phyloP scores from a whole-genome alignment of 352 stramenopile species.

The Pythium chondricola region DNA sequence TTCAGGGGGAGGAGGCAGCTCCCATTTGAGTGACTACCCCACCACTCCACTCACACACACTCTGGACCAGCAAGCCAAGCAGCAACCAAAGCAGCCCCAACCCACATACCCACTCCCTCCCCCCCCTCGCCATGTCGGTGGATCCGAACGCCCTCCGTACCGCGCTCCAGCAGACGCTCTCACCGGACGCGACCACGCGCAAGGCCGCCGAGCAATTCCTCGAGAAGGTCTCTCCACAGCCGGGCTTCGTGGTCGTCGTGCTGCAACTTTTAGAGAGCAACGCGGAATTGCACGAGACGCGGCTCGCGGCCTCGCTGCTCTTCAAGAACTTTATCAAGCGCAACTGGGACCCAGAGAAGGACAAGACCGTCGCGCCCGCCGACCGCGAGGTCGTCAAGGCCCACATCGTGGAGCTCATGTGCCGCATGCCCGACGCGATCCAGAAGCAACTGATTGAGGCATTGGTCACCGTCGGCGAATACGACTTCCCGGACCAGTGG shows the following conservation, averaged over 20 bases:
- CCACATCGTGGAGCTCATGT: conserved; percentile 99
- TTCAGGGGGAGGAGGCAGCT: too few relatives aligned
- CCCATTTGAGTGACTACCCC: conserved; percentile 15
- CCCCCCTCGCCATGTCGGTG: conserved; percentile 32
- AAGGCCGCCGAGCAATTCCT: conserved; percentile 70
- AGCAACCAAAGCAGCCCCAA: background rate
- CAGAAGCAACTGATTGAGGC: conserved; percentile 95
- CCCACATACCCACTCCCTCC: too few relatives aligned
- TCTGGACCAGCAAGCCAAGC: background rate
- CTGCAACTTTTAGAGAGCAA: conserved; percentile 69
- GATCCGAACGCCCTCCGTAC: conserved; percentile 65
- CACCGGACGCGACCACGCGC: conserved; percentile 57
- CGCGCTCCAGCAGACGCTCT: conserved; percentile 76
- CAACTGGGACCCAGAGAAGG: conserved; percentile 91
- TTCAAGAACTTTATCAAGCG: conserved; percentile 99
- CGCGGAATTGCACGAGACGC: conserved; percentile 53
- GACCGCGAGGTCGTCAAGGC: conserved; percentile 96
- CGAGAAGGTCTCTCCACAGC: conserved; percentile 43
- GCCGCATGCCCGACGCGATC: conserved; percentile 88
- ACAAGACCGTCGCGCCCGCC: conserved; percentile 51
- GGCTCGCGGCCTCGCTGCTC: conserved; percentile 62
- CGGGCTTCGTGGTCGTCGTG: conserved; percentile 67
- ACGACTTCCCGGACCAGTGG: conserved; percentile 98
- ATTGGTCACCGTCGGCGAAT: conserved; percentile 94
- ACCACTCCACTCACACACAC: background rate